Conservation (phyloP, 2,329 filamentous ascomycete genomes). For the Fusarium sp. region DNA sequence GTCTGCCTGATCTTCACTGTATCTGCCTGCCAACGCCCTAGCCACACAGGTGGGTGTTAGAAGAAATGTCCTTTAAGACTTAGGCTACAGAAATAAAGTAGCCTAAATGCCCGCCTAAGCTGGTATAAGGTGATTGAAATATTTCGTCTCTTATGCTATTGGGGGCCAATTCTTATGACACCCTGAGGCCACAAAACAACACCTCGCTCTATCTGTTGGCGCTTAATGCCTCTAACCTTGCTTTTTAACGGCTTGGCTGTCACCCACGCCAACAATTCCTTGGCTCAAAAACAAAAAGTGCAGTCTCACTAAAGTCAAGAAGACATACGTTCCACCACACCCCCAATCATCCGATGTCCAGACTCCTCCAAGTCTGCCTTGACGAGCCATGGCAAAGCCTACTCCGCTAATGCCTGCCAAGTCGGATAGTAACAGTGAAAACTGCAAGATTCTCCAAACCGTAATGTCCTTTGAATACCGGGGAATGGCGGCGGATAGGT, state of each 20-base stretch:
- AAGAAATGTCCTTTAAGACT: too few species aligned
- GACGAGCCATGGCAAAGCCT: neutral
- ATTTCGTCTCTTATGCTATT: too few species aligned
- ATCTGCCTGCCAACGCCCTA: neutral
- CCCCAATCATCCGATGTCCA: constrained; percentile 18
- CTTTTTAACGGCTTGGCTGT: neutral
- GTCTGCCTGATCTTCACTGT: neutral
- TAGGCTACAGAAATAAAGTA: too few species aligned
- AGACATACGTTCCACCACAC: constrained; percentile 10
- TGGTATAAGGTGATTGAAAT: too few species aligned
- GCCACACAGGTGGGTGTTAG: too few species aligned
- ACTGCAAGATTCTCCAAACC: constrained; percentile 12
- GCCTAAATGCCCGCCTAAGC: too few species aligned
- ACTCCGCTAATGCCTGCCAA: constrained; percentile 11
- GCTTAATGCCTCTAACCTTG: neutral
- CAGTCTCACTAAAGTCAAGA: constrained; percentile 9
- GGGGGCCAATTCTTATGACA: too few species aligned
- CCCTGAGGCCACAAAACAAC: neutral
- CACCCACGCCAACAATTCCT: neutral
- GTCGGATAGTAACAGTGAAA: constrained; percentile 11
- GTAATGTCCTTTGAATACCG: constrained; percentile 1
- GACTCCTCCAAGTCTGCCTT: neutral
- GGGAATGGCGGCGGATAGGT: constrained; percentile 4
- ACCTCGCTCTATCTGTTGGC: neutral
- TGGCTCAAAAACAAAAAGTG: neutral